Evolutionary conservation across 306 rosid genomes (phyloP).

Genomic region (Oemleria cerasiformis): DNA sequence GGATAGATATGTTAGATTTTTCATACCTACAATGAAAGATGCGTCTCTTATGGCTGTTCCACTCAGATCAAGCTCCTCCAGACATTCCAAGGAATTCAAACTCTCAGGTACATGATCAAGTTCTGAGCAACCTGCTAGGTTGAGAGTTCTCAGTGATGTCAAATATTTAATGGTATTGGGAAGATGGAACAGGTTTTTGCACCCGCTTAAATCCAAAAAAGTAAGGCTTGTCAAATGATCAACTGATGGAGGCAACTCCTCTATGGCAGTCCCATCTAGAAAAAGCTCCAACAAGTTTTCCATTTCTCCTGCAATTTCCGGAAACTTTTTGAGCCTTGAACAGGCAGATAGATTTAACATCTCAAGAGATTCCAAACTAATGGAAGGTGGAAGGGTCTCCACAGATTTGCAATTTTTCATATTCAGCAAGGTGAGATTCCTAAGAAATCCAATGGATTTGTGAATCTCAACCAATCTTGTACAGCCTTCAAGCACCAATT

Average conservation of each 20-base stretch:
- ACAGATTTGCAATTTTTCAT: conserved; percentile 21
- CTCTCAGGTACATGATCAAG: conserved; percentile 15
- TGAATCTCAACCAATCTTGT: conserved; percentile 14
- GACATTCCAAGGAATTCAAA: conserved; percentile 12
- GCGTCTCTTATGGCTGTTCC: conserved; percentile 19
- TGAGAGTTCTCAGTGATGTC: conserved; percentile 21
- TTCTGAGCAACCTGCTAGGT: conserved; percentile 16
- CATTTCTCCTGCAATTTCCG: conserved; percentile 24
- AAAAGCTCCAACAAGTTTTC: conserved; percentile 11
- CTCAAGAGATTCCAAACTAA: conserved; percentile 16
- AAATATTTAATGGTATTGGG: conserved; percentile 11
- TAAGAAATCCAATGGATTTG: conserved; percentile 15
- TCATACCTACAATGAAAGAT: conserved; percentile 6
- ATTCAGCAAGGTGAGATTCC: conserved; percentile 14
- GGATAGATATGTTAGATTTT: conserved; percentile 9
- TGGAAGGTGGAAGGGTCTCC: neutral
- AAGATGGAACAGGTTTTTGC: conserved; percentile 15
- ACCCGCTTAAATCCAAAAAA: conserved; percentile 10
- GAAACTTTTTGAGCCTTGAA: conserved; percentile 16
- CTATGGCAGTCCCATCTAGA: conserved; percentile 22
- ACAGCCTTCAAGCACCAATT: conserved; percentile 25
- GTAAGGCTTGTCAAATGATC: conserved; percentile 7
- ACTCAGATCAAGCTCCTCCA: conserved; percentile 27
- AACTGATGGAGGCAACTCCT: conserved; percentile 16
- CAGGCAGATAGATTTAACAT: conserved; percentile 17